Conservation (phyloP, 2,329 filamentous ascomycete species). For the Penicillium sclerotiorum region DNA sequence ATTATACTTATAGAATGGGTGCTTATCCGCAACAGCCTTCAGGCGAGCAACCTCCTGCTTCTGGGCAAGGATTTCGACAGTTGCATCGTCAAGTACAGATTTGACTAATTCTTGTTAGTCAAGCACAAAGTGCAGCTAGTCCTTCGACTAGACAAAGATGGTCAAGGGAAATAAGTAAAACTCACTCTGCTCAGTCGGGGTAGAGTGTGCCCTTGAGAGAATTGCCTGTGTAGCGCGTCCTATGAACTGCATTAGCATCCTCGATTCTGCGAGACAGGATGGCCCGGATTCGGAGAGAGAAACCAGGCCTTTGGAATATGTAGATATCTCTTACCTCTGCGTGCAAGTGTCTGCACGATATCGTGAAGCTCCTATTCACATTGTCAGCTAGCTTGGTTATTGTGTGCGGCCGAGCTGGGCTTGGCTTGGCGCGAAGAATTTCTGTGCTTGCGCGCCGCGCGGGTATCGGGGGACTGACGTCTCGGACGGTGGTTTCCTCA, state of each 20-base stretch:
- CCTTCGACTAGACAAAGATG: background rate
- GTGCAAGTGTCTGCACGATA: conserved; percentile 79
- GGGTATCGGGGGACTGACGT: conserved; percentile 52
- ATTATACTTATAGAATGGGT: conserved; percentile 99
- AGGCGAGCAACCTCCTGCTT: conserved; percentile 71
- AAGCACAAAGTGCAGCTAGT: background rate
- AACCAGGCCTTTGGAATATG: background rate
- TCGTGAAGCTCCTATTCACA: conserved; percentile 69
- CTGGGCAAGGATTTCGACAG: conserved; percentile 71
- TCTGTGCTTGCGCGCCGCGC: conserved; percentile 7
- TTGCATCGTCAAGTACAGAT: conserved; percentile 68
- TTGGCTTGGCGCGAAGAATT: conserved; percentile 25
- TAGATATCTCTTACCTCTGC: conserved; percentile 61
- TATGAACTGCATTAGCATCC: conserved; percentile 28
- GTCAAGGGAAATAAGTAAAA: conserved; percentile 11
- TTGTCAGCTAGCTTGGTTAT: conserved; percentile 10
- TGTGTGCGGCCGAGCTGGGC: conserved; percentile 10
- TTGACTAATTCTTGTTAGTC: conserved; percentile 56
- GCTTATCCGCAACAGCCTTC: conserved; percentile 72
- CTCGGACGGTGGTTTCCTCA: conserved; percentile 78
- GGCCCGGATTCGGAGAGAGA: background rate
- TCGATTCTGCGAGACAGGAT: background rate
- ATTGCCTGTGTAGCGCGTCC: conserved; percentile 79
- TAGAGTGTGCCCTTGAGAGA: conserved; percentile 87
- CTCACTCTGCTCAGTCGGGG: conserved; percentile 66